phyloP scores from a whole-genome alignment of 1,284 basidiomycete species.

The Xanthoconium separans region DNA sequence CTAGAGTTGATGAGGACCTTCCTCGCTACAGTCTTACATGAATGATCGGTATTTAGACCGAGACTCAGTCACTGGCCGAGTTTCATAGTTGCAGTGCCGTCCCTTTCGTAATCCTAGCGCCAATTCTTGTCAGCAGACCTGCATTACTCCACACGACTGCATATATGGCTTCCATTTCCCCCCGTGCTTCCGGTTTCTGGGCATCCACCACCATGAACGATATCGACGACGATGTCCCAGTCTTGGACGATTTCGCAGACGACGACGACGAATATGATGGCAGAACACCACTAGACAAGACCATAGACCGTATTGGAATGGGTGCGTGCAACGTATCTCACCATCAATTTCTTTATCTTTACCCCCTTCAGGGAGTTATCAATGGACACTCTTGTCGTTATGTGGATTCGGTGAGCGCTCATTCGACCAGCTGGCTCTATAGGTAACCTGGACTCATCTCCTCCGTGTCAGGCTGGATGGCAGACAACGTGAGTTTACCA shows the following conservation, averaged over 20 bases:
- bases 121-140: not conserved
- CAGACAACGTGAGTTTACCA: slow-evolving; percentile 68
- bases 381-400: slow-evolving; percentile 77
- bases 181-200: slow-evolving; percentile 51
- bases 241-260: slow-evolving; percentile 34
- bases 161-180: slow-evolving; percentile 43
- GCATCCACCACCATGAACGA: slow-evolving; percentile 33
- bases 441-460: not conserved
- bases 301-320: slow-evolving; percentile 89
- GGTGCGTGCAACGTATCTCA: slow-evolving; percentile 44
- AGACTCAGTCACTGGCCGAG: no score
- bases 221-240: slow-evolving; percentile 36
- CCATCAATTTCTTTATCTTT: not conserved
- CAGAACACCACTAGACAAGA: slow-evolving; percentile 77
- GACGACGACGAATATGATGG: slow-evolving; percentile 41
- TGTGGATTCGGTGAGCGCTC: slow-evolving; percentile 79
- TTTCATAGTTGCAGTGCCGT: no score
- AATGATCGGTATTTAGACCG: no score
- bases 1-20: slow-evolving; percentile 6
- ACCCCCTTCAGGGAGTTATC: slow-evolving; percentile 60
- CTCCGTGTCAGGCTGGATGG: slow-evolving; percentile 66
- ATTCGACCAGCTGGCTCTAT: not conserved
- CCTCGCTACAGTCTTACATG: not conserved
- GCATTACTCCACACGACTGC: not conserved
- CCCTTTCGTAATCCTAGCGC: slow-evolving; percentile 14